Percentiles rank a stretch among this genome's conserved stretches.
Conservation (phyloP, 495 filamentous ascomycete genomes). For the Aspergillus diversus region DNA sequence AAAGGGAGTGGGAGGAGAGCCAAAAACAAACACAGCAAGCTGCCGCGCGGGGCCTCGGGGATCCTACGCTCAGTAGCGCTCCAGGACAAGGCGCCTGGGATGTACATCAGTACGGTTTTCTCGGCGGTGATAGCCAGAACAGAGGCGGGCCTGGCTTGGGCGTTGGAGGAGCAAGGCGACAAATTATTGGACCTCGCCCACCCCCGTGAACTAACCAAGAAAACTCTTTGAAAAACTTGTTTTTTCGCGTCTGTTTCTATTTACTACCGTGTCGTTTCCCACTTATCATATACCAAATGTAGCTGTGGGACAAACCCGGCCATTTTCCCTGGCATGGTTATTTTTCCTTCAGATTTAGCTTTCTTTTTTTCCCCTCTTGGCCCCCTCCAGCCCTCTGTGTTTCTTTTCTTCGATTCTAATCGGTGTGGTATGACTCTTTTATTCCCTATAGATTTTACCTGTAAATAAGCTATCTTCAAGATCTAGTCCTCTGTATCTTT, state of each 20-base stretch:
- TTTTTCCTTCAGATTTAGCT: background rate
- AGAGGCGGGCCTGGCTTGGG: slow-evolving; percentile 69
- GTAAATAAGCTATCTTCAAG: slow-evolving; percentile 4
- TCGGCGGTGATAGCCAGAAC: slow-evolving; percentile 85
- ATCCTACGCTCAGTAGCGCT: slow-evolving; percentile 54
- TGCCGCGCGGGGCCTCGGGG: slow-evolving; percentile 44
- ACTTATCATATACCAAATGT: background rate
- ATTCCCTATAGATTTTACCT: background rate
- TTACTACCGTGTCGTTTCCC: too few species aligned
- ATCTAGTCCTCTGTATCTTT: background rate
- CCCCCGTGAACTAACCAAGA: slow-evolving; percentile 43
- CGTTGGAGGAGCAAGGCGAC: slow-evolving; percentile 67
- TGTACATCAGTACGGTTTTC: slow-evolving; percentile 84
- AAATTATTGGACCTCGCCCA: slow-evolving; percentile 80
- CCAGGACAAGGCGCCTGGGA: slow-evolving; percentile 73
- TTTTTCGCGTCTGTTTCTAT: too few species aligned
- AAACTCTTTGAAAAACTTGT: too few species aligned
- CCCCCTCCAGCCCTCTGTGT: too few species aligned
- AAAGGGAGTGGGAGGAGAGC: slow-evolving; percentile 93
- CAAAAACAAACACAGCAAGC: slow-evolving; percentile 72
- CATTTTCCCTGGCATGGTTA: background rate
- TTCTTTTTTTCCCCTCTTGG: background rate
- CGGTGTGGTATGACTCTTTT: background rate
- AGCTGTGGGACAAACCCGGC: background rate
- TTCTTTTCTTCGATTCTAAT: background rate